Base-by-base conservation (phyloP, 305 asterid genomes). In the Nicotiana rustica region DNA sequence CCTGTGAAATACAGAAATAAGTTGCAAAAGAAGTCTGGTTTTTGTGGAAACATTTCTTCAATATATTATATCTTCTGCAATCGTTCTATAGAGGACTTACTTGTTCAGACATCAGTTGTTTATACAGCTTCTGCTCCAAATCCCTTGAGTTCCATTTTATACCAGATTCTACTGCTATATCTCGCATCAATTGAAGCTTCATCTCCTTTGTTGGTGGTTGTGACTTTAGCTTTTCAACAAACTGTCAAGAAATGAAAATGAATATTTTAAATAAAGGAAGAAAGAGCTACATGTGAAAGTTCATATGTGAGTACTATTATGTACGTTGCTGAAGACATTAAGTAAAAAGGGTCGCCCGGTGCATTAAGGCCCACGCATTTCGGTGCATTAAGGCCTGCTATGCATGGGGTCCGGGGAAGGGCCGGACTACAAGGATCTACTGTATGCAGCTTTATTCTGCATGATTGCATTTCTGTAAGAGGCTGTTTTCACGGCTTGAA, bases 181-280 rank as follows among this genome's bases (percentile, higher is more conserved):
- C 91, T 80, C 85, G 93, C 92, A 95, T 82, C 85, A 95, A 56
- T 85, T 90, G 90, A 84, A 96, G 87, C 90, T 91, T 93, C 86
- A 29, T 29, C 5, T 91, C 97, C 76, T 86, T 91, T 4, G 90
- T 83, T 13, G 95, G 94, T 78, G 60, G 86, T 9, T 82, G 67
- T 0, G 87, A 57, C 83, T 89, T 92, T 85, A 91, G 80, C 91
- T 92, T 96, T 86, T 87, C 85, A 12, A 87, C 85, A 41, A 96
- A 92, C 99, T 96, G 60, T 17, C 79, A 73, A 73, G 64, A 19
- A 38, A 73, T 10, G 21, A 73, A 25, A 21, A 47, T 14, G 41
- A 2, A 33, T 17, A 3, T 49, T 25, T 49, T 0, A 10, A 41
- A 70, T 2, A 41, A 35, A 59, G 25, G 36, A n/a, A 14, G 25